phyloP scores from a whole-genome alignment of 148 eudicot species.

The Persicaria maculosa region DNA sequence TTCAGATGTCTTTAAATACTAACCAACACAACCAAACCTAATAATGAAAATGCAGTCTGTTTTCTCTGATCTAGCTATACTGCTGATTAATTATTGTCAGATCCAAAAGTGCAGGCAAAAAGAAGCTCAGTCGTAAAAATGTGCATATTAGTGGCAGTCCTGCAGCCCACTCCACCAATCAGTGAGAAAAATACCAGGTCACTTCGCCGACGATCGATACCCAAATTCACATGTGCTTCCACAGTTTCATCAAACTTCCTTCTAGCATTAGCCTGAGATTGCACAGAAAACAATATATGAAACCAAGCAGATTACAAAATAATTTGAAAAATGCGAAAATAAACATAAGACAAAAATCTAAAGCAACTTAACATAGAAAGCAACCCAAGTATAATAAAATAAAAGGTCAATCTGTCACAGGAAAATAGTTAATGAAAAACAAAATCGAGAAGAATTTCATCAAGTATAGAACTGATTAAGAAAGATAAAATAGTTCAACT shows the following conservation, averaged over 20 bases:
- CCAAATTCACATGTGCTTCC: constrained; percentile 91
- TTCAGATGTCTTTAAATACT: not conserved
- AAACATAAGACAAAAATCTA: not conserved
- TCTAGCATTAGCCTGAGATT: constrained; percentile 69
- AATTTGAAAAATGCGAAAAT: not conserved
- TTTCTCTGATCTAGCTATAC: not conserved
- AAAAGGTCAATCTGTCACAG: not conserved
- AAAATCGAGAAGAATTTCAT: not conserved
- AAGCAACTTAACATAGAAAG: not conserved
- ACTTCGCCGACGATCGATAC: constrained; percentile 75
- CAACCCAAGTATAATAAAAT: not conserved
- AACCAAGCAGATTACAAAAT: not conserved
- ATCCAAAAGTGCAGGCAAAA: not conserved
- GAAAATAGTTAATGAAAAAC: not conserved
- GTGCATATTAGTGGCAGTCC: not conserved
- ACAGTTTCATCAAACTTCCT: constrained; percentile 71
- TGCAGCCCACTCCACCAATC: not conserved
- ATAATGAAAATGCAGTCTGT: not conserved
- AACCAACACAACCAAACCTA: not conserved
- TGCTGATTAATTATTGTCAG: constrained; percentile 5
- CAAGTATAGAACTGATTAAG: not conserved
- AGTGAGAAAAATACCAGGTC: constrained; percentile 54
- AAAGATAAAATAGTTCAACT: not conserved
- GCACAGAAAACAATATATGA: not conserved
- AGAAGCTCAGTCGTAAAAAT: not conserved